A percentile compares a stretch with the other conserved stretches of the same genome.
Evolutionary conservation across 1,284 basidiomycete species (phyloP).

Genomic region (Thelephora terrestris): DNA sequence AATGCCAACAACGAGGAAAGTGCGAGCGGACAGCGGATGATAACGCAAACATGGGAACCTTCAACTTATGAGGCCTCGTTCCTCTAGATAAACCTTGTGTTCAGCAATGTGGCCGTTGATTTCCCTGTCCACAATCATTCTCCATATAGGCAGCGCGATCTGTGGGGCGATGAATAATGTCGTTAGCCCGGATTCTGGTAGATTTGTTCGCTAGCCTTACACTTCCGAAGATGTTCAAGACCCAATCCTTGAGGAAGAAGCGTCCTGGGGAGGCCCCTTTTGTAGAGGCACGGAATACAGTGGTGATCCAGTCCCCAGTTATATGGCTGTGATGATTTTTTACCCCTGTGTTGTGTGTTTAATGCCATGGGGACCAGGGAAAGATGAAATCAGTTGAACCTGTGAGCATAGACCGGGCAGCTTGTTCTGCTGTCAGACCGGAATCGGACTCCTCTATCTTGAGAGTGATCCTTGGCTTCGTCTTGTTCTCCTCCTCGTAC

Average conservation of each 20-base stretch:
- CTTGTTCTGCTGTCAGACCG: conserved; percentile 55
- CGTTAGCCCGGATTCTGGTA: background rate
- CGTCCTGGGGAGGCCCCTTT: conserved; percentile 61
- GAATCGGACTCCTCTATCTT: conserved; percentile 78
- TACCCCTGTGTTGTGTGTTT: conserved; percentile 38
- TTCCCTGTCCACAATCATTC: conserved; percentile 37
- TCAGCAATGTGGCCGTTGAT: conserved; percentile 35
- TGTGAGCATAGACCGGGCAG: conserved; percentile 51
- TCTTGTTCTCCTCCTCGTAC: conserved; percentile 69
- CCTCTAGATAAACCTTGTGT: conserved; percentile 34
- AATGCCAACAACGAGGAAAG: too few relatives aligned
- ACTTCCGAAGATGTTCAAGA: conserved; percentile 32
- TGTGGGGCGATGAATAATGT: conserved; percentile 16
- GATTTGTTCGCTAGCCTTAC: conserved; percentile 24
- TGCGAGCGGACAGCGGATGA: too few relatives aligned
- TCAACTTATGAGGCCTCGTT: background rate
- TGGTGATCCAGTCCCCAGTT: conserved; percentile 59
- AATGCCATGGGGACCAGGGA: conserved; percentile 2
- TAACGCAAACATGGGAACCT: background rate
- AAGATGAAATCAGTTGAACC: conserved; percentile 33
- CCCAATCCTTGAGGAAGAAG: conserved; percentile 46
- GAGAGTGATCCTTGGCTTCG: conserved; percentile 72
- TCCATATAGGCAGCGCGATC: conserved; percentile 45
- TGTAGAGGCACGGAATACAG: conserved; percentile 59
- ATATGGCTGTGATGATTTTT: conserved; percentile 70